A percentile compares a stretch with the other conserved stretches of the same genome.
These are phyloP conservation scores for Acanthamoeba quina DNA, from an alignment of 208 protist genomes.

Conservation along the genomic window DNA sequence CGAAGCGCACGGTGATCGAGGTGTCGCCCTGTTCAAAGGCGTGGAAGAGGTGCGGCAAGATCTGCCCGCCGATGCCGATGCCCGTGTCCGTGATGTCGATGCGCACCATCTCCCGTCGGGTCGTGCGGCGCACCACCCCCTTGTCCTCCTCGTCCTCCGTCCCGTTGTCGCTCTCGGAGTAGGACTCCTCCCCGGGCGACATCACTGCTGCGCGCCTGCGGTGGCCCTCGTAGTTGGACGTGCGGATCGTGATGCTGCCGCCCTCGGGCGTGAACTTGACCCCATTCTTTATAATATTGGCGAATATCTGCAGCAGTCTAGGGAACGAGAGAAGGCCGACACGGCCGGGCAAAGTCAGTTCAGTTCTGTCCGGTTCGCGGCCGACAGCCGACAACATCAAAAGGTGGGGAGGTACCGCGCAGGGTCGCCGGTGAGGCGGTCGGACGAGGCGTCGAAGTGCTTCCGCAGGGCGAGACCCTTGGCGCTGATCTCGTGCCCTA, in stretches of 20 bases:
- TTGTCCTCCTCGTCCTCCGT: neutral
- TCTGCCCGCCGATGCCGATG: slow-evolving; percentile 15
- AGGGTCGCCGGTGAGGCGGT: slow-evolving; percentile 11
- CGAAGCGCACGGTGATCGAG: slow-evolving; percentile 52
- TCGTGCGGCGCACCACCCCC: neutral
- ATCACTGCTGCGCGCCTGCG: neutral
- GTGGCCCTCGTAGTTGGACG: slow-evolving; percentile 15
- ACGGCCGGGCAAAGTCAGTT: neutral
- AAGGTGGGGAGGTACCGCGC: neutral
- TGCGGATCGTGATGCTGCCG: slow-evolving; percentile 1
- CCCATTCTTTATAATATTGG: slow-evolving; percentile 20
- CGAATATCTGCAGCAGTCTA: slow-evolving; percentile 38
- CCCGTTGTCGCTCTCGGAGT: neutral
- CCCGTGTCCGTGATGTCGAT: slow-evolving; percentile 59
- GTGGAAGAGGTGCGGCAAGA: slow-evolving; percentile 36
- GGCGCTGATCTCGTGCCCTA: neutral
- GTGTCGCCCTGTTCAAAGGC: slow-evolving; percentile 44
- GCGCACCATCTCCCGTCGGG: neutral
- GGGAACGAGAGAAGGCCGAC: too few relatives aligned
- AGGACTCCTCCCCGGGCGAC: neutral
- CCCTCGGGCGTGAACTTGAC: slow-evolving; percentile 63
- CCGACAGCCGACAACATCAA: neutral
- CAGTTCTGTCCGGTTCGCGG: too few relatives aligned
- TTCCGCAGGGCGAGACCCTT: neutral
- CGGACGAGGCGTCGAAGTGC: neutral